Percentiles rank a stretch among this genome's conserved stretches.
phyloP scores from a whole-genome alignment of 495 filamentous ascomycete species.

The Chaetomium cochliodes region DNA sequence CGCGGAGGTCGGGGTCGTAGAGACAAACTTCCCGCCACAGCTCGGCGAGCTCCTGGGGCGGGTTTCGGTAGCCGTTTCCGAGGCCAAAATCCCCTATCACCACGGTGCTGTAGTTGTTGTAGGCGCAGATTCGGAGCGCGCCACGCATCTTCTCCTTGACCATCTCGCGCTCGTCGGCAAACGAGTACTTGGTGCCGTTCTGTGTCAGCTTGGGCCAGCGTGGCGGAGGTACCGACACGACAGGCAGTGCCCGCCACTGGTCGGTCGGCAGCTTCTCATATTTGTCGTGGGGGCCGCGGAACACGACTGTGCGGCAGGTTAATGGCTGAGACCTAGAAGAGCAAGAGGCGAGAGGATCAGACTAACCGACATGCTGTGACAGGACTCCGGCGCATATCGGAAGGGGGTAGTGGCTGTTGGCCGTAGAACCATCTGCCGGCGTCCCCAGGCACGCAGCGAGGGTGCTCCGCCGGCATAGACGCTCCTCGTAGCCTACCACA shows the following conservation, averaged over 20 bases:
- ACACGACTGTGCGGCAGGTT: slow-evolving; percentile 39
- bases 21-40: slow-evolving; percentile 69
- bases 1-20: slow-evolving; percentile 63
- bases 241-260: slow-evolving; percentile 55
- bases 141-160: slow-evolving; percentile 70
- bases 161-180: slow-evolving; percentile 64
- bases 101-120: slow-evolving; percentile 56
- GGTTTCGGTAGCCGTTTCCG: slow-evolving; percentile 68
- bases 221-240: slow-evolving; percentile 69
- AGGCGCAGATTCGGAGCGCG: slow-evolving; percentile 64
- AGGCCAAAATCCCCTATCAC: slow-evolving; percentile 71
- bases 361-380: slow-evolving; percentile 61
- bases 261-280: slow-evolving; percentile 48
- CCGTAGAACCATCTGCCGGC: slow-evolving; percentile 44
- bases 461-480: slow-evolving; percentile 67
- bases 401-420: slow-evolving; percentile 63
- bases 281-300: slow-evolving; percentile 48
- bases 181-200: slow-evolving; percentile 63
- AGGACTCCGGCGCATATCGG: slow-evolving; percentile 64
- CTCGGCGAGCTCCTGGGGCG: slow-evolving; percentile 61
- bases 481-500: slow-evolving; percentile 66
- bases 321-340: slow-evolving; percentile 10
- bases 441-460: slow-evolving; percentile 62
- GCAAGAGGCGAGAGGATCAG: not conserved
- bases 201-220: slow-evolving; percentile 68